Evolutionary conservation across 1,139 yeast genomes (phyloP).

Genomic region (Scheffersomyces segobiensis): DNA sequence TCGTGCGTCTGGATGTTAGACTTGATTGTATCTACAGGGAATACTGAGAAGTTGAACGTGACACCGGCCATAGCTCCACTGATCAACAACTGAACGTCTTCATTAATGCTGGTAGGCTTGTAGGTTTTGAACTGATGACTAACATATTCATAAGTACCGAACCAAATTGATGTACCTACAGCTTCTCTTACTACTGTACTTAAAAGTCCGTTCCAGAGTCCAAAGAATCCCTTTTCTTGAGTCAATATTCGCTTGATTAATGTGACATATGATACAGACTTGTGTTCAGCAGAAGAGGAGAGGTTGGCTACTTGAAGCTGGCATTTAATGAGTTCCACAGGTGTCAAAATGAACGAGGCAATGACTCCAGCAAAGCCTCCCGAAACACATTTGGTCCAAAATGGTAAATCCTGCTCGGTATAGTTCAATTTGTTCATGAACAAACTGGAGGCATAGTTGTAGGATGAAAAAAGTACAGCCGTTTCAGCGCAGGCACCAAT

Average conservation of each 20-base stretch:
- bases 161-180: slow-evolving; percentile 93
- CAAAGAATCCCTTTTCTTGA: slow-evolving; percentile 51
- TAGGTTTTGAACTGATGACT: slow-evolving; percentile 36
- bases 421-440: slow-evolving; percentile 9
- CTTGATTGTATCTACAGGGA: slow-evolving; percentile 90
- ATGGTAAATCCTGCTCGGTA: slow-evolving; percentile 24
- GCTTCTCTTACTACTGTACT: slow-evolving; percentile 85
- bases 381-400: slow-evolving; percentile 50
- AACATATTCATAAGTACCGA: slow-evolving; percentile 77
- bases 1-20: slow-evolving; percentile 78
- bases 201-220: slow-evolving; percentile 79
- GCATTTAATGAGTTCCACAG: slow-evolving; percentile 87
- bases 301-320: slow-evolving; percentile 76
- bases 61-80: slow-evolving; percentile 91
- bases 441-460: slow-evolving; percentile 46
- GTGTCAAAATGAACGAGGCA: slow-evolving; percentile 84
- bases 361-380: slow-evolving; percentile 84
- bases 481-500: slow-evolving; percentile 88
- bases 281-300: slow-evolving; percentile 15
- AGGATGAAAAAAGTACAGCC: slow-evolving; percentile 68
- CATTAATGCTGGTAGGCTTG: slow-evolving; percentile 18
- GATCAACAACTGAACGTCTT: slow-evolving; percentile 54
- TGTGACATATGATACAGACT: slow-evolving; percentile 18
- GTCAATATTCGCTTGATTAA: slow-evolving; percentile 46
- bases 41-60: slow-evolving; percentile 73